A percentile compares a stretch with the other conserved stretches of the same genome.
Conservation (phyloP, 345 rosid genomes). For the Aquilaria sinensis region DNA sequence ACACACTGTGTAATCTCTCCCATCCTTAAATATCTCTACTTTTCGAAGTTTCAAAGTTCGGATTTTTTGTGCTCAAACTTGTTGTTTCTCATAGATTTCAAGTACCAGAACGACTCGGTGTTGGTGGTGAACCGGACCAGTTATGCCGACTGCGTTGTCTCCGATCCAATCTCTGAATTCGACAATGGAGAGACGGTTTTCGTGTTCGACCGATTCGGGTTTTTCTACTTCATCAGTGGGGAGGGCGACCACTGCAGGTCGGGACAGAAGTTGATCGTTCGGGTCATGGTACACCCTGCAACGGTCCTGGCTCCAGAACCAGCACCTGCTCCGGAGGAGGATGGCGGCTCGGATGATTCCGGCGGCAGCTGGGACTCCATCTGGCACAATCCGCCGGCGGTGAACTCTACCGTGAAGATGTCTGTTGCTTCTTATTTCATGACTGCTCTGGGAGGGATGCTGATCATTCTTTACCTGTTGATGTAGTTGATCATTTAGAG, state of each 20-base stretch:
- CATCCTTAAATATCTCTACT: background rate
- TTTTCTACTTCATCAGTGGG: constrained; percentile 30
- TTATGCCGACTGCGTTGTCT: constrained; percentile 15
- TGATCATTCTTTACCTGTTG: constrained; percentile 19
- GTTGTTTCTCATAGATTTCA: constrained; percentile 15
- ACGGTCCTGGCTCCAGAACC: constrained; percentile 11
- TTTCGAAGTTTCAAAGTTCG: background rate
- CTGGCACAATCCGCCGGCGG: constrained; percentile 21
- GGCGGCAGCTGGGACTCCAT: constrained; percentile 21
- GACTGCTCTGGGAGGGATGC: constrained; percentile 23
- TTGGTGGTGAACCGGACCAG: constrained; percentile 20
- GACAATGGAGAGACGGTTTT: constrained; percentile 22
- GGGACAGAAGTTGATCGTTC: constrained; percentile 24
- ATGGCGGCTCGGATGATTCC: background rate
- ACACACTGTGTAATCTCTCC: constrained; percentile 22
- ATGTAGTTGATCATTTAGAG: constrained; percentile 5
- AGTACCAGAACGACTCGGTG: constrained; percentile 26
- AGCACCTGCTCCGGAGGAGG: constrained; percentile 16
- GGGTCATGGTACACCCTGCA: constrained; percentile 21
- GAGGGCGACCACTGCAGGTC: constrained; percentile 18
- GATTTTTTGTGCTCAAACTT: background rate
- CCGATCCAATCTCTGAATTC: constrained; percentile 17
- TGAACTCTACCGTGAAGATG: constrained; percentile 20
- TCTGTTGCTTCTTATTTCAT: constrained; percentile 26
- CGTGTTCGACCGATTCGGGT: constrained; percentile 22